Evolutionary conservation across 352 stramenopile genomes (phyloP).

Genomic region (Globisporangium nagaii): DNA sequence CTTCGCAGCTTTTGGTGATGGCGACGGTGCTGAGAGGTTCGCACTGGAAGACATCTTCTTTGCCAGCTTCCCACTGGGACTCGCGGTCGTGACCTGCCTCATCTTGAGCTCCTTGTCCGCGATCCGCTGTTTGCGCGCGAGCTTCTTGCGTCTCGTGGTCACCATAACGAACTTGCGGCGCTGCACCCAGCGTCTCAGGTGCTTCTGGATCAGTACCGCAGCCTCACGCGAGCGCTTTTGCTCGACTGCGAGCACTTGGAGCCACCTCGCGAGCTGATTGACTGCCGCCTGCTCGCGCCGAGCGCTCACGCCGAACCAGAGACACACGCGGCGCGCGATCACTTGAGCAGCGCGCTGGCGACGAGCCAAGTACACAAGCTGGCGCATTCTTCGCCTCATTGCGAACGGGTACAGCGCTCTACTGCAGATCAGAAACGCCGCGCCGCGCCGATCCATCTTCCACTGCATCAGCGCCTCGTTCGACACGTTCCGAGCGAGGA

Average conservation of each 20-base stretch:
- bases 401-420: slow-evolving; percentile 35
- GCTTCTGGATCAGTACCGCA: slow-evolving; percentile 38
- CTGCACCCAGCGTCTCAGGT: slow-evolving; percentile 38
- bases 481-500: slow-evolving; percentile 35
- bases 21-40: background rate
- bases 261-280: slow-evolving; percentile 21
- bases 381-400: slow-evolving; percentile 24
- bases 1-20: background rate
- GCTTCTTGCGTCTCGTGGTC: slow-evolving; percentile 23
- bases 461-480: slow-evolving; percentile 29
- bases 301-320: slow-evolving; percentile 16
- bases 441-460: slow-evolving; percentile 38
- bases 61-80: too few relatives aligned
- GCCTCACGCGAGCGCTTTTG: slow-evolving; percentile 12
- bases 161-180: slow-evolving; percentile 35
- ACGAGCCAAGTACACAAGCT: slow-evolving; percentile 16
- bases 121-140: slow-evolving; percentile 18
- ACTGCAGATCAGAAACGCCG: slow-evolving; percentile 41
- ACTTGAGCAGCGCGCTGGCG: slow-evolving; percentile 14
- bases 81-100: too few relatives aligned
- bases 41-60: background rate
- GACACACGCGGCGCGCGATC: slow-evolving; percentile 13
- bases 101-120: slow-evolving; percentile 15
- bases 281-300: slow-evolving; percentile 7
- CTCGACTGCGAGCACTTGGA: slow-evolving; percentile 18